Conservation (phyloP, 192 early-diverging fungal species). For the Cetraspora pellucida region DNA sequence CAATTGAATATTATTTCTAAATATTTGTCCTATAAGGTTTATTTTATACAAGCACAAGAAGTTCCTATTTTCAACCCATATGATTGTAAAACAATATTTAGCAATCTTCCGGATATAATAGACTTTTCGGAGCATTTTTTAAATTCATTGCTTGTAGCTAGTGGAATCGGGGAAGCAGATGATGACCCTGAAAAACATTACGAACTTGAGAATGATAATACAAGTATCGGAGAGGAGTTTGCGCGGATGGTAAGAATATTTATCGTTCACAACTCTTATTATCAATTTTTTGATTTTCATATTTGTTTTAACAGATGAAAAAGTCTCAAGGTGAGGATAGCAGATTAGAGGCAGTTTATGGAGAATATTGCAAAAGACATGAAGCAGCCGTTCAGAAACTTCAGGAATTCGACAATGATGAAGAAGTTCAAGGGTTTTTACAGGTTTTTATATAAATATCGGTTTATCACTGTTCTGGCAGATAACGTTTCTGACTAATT, state of each 20-base stretch:
- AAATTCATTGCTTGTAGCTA: conserved; percentile 63
- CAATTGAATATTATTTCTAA: not conserved
- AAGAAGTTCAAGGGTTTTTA: conserved; percentile 48
- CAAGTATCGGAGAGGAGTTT: conserved; percentile 58
- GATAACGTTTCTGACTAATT: not conserved
- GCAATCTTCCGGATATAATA: conserved; percentile 77
- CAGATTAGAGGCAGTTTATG: conserved; percentile 61
- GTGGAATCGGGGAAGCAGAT: conserved; percentile 37
- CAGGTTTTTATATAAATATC: conserved; percentile 42
- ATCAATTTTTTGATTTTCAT: not conserved
- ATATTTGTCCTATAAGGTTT: conserved; percentile 7
- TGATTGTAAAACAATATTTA: conserved; percentile 76
- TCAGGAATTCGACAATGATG: conserved; percentile 57
- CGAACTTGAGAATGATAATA: conserved; percentile 31
- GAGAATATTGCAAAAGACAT: conserved; percentile 78
- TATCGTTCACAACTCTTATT: conserved; percentile 22
- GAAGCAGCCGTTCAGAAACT: conserved; percentile 66
- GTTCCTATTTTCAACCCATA: conserved; percentile 51
- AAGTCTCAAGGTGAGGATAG: not conserved
- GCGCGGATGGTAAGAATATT: conserved; percentile 50
- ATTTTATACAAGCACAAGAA: conserved; percentile 29
- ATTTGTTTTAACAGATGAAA: not conserved
- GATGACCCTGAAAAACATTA: conserved; percentile 39
- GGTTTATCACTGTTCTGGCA: not conserved
- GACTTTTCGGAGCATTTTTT: conserved; percentile 66